phyloP scores from a whole-genome alignment of 257 asterid genomes.

The Oldenlandia corymbosa region DNA sequence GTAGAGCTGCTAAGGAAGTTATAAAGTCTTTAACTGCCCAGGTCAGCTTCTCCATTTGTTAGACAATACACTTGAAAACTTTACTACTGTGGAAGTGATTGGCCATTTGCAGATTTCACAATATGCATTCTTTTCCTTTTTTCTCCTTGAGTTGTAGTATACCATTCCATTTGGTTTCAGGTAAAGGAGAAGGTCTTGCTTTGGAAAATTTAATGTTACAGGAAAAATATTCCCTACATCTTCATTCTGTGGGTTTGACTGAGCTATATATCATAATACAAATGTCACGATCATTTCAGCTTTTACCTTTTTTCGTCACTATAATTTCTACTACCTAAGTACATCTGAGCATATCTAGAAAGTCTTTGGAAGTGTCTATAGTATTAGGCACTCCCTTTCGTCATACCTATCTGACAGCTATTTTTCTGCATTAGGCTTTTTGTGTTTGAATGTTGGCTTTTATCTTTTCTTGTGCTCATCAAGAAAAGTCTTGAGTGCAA shows the following conservation, averaged over 20 bases:
- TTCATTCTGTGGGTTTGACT: neutral
- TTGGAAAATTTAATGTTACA: neutral
- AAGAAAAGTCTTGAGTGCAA: neutral
- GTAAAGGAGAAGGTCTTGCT: neutral
- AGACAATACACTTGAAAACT: neutral
- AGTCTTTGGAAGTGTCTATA: too few species aligned
- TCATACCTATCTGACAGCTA: too few species aligned
- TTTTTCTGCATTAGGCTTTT: neutral
- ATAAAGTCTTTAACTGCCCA: slow-evolving; percentile 64
- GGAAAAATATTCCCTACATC: neutral
- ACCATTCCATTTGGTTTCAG: neutral
- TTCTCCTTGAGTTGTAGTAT: neutral
- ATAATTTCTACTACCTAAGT: too few species aligned
- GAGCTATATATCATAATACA: neutral
- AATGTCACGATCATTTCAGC: neutral
- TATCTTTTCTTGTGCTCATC: neutral
- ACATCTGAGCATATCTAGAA: too few species aligned
- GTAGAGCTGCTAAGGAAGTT: slow-evolving; percentile 72
- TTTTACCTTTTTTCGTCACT: too few species aligned
- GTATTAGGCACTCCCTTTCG: too few species aligned
- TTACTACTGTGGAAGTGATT: neutral
- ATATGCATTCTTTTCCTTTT: neutral
- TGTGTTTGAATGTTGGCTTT: neutral
- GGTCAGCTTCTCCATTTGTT: slow-evolving; percentile 34
- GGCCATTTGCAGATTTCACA: neutral